Evolutionary conservation across 768 basidiomycete genomes (phyloP).

Genomic region (Mycena indigotica): DNA sequence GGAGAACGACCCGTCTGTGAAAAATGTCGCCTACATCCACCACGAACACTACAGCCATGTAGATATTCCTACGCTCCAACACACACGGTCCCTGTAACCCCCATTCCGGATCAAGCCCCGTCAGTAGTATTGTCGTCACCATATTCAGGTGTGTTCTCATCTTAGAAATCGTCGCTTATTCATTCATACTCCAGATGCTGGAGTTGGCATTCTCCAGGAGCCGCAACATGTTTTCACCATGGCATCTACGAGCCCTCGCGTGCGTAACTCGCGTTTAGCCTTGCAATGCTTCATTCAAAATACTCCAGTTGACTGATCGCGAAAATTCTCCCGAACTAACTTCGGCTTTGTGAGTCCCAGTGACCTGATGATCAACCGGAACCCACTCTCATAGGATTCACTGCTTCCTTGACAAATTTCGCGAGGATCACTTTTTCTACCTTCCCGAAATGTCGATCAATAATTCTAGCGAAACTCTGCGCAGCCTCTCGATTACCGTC

Average conservation of each 20-base stretch:
- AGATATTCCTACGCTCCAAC: neutral
- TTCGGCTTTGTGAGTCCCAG: too few species aligned
- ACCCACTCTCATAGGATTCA: too few species aligned
- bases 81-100: neutral
- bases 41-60: neutral
- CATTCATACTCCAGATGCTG: too few species aligned
- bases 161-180: too few species aligned
- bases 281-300: too few species aligned
- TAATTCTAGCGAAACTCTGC: neutral
- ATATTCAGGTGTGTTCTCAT: neutral
- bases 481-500: neutral
- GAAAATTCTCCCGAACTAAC: neutral
- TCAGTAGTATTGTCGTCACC: neutral
- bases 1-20: constrained; percentile 1
- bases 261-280: too few species aligned
- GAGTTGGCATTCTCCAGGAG: too few species aligned
- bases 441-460: neutral
- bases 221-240: too few species aligned
- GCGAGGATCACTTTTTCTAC: neutral
- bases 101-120: neutral
- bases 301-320: too few species aligned
- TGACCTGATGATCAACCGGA: too few species aligned
- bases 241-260: too few species aligned
- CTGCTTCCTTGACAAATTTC: neutral
- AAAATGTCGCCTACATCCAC: constrained; percentile 3